These are phyloP conservation scores for Pseudogymnoascus destructans DNA, from an alignment of 2,329 filamentous ascomycete genomes.

Conservation along the genomic window DNA sequence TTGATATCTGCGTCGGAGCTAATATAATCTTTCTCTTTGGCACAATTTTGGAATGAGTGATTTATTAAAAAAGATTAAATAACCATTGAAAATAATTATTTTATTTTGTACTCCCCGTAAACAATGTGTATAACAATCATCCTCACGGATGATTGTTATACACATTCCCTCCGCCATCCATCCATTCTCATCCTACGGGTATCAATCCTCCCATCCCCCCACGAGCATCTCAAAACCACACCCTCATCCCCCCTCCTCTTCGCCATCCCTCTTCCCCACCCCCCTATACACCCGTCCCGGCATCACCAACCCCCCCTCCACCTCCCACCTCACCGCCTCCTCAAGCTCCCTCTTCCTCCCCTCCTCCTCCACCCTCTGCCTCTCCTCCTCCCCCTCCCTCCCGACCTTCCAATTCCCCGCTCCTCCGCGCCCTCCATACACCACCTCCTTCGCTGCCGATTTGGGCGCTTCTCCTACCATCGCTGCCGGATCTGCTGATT, in stretches of 20 bases:
- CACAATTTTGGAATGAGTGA: background rate
- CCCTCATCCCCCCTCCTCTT: conserved; percentile 11
- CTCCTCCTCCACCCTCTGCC: conserved; percentile 23
- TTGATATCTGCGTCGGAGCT: background rate
- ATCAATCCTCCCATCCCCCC: background rate
- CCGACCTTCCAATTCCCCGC: conserved; percentile 39
- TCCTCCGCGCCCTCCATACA: conserved; percentile 37
- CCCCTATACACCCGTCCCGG: conserved; percentile 34
- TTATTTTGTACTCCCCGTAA: background rate
- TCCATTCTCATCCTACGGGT: background rate
- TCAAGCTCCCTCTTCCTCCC: conserved; percentile 34
- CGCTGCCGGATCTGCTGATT: too few species aligned
- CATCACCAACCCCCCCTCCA: conserved; percentile 35
- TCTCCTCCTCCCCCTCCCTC: conserved; percentile 19
- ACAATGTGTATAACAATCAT: too few species aligned
- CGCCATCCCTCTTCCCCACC: conserved; percentile 9
- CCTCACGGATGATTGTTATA: too few species aligned
- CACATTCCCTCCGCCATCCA: background rate
- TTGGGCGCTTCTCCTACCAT: background rate
- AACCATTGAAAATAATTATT: background rate
- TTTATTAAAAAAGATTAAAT: background rate
- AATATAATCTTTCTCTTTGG: background rate
- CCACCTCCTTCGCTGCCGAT: background rate
- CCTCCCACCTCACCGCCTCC: conserved; percentile 32
- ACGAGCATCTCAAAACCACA: too few species aligned